These are phyloP conservation scores for Leptographium flavum DNA, from an alignment of 2,329 filamentous ascomycete genomes.

Conservation along the genomic window DNA sequence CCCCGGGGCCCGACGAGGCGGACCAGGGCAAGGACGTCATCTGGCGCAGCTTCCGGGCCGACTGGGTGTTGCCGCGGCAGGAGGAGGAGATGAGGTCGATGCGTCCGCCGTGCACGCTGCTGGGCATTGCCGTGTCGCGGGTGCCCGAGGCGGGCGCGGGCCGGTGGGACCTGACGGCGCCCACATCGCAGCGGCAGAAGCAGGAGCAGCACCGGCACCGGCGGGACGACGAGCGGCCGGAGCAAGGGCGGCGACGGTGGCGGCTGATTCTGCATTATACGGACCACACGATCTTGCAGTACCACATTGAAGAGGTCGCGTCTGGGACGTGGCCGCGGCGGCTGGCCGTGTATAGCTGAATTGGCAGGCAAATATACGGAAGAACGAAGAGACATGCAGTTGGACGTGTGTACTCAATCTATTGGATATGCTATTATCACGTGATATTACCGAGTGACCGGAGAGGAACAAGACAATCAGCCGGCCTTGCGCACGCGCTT, in stretches of 20 bases:
- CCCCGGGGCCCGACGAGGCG: not conserved
- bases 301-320: constrained; percentile 36
- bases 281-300: constrained; percentile 55
- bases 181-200: too few relatives aligned
- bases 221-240: constrained; percentile 10
- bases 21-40: not conserved
- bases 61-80: constrained; percentile 33
- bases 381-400: too few relatives aligned
- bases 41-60: constrained; percentile 32
- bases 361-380: too few relatives aligned
- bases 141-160: constrained; percentile 32
- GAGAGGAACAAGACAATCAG: not conserved
- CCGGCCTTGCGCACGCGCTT: constrained; percentile 3
- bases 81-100: constrained; percentile 29
- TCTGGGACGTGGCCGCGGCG: not conserved
- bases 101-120: constrained; percentile 35
- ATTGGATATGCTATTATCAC: too few relatives aligned
- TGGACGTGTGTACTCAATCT: too few relatives aligned
- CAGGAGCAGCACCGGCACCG: not conserved
- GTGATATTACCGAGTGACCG: too few relatives aligned
- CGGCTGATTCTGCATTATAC: constrained; percentile 58
- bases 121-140: constrained; percentile 55
- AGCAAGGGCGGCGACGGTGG: constrained; percentile 36
- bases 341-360: not conserved
- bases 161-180: constrained; percentile 11